Conservation (phyloP, 2,329 filamentous ascomycete genomes). For the Neocucurbitaria cava region DNA sequence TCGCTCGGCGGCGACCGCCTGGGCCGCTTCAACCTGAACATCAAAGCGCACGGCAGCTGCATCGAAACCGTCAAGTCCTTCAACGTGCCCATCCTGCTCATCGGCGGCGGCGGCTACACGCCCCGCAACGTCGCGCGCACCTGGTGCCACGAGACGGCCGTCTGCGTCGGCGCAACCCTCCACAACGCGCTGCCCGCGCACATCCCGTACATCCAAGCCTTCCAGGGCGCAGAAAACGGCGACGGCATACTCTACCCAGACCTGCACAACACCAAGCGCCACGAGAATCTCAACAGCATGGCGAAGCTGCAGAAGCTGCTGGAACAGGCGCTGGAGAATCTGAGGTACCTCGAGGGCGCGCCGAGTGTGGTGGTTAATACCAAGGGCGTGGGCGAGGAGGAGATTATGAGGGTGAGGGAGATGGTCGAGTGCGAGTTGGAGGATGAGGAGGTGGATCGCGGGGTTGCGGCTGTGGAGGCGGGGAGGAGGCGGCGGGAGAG, state of each 20-base stretch:
- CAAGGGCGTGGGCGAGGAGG: constrained; percentile 77
- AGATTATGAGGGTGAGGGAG: constrained; percentile 62
- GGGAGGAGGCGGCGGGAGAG: constrained; percentile 52
- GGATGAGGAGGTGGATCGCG: constrained; percentile 67
- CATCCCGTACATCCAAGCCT: constrained; percentile 86
- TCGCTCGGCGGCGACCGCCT: constrained; percentile 91
- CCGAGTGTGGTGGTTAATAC: constrained; percentile 80
- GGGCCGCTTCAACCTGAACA: constrained; percentile 95
- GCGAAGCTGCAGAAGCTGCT: constrained; percentile 80
- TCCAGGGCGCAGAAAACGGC: constrained; percentile 76
- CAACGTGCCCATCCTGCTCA: constrained; percentile 81
- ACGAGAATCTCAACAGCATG: constrained; percentile 79
- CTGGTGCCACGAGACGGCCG: constrained; percentile 95
- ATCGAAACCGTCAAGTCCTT: constrained; percentile 87
- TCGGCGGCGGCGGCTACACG: constrained; percentile 95
- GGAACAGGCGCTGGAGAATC: constrained; percentile 79
- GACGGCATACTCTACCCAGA: constrained; percentile 79
- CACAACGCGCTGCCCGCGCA: constrained; percentile 76
- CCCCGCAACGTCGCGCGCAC: constrained; percentile 94
- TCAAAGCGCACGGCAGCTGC: constrained; percentile 90
- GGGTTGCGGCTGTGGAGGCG: constrained; percentile 63
- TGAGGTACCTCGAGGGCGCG: constrained; percentile 82
- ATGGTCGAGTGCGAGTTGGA: constrained; percentile 72
- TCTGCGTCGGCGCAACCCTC: constrained; percentile 80
- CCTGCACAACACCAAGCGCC: constrained; percentile 75